Evolutionary conservation across 2,329 filamentous ascomycete genomes (phyloP).

Genomic region (Lasiodiplodia sp.): DNA sequence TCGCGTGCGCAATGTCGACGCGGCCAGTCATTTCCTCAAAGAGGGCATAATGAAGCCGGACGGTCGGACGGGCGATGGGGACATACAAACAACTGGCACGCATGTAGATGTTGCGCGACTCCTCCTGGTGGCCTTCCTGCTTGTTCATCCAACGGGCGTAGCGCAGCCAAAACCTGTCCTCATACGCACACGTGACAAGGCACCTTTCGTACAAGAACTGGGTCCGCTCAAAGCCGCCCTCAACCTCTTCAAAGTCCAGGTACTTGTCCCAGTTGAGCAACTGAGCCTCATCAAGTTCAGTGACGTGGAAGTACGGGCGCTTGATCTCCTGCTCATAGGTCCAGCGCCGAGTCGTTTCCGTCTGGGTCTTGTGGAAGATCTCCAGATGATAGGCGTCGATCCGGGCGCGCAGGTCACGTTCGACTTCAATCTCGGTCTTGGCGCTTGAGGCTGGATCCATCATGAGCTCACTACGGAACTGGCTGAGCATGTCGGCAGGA

Average conservation of each 20-base stretch:
- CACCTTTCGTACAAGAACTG: constrained; percentile 93
- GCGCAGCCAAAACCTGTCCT: constrained; percentile 98
- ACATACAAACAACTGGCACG: constrained; percentile 85
- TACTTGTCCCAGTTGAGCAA: constrained; percentile 94
- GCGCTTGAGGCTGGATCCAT: constrained; percentile 59
- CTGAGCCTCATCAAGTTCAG: constrained; percentile 85
- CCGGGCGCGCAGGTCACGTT: constrained; percentile 80
- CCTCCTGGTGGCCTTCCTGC: constrained; percentile 82
- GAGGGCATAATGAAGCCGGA: constrained; percentile 89
- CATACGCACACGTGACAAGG: constrained; percentile 88
- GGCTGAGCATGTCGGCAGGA: constrained; percentile 70
- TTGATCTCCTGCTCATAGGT: constrained; percentile 95
- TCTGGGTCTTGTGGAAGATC: constrained; percentile 80
- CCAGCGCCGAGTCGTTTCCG: constrained; percentile 91
- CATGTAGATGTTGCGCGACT: constrained; percentile 90
- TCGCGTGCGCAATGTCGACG: constrained; percentile 79
- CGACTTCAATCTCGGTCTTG: constrained; percentile 78
- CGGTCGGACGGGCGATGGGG: constrained; percentile 81
- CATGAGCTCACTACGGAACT: constrained; percentile 76
- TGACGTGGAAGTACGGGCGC: constrained; percentile 95
- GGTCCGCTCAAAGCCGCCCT: constrained; percentile 77
- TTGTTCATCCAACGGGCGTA: constrained; percentile 93
- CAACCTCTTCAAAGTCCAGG: constrained; percentile 90
- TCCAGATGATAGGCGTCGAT: constrained; percentile 84
- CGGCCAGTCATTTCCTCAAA: constrained; percentile 86